Conservation (phyloP, 345 rosid genomes). For the Boechera stricta region DNA sequence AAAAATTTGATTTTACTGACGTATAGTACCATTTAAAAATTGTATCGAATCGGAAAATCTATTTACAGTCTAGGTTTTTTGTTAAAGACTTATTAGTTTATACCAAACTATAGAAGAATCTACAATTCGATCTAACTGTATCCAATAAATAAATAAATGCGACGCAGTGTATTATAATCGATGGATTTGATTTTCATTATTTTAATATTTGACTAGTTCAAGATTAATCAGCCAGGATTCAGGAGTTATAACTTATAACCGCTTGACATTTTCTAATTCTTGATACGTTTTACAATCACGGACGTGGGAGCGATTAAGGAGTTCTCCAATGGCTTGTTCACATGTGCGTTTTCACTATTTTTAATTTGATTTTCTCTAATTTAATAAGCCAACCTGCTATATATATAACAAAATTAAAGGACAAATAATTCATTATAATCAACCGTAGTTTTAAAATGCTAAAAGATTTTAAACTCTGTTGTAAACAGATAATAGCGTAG, state of each 20-base stretch:
- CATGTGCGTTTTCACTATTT: conserved; percentile 13
- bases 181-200: conserved; percentile 12
- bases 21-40: neutral
- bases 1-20: neutral
- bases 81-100: neutral
- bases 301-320: conserved; percentile 39
- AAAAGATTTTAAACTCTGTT: conserved; percentile 5
- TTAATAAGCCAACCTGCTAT: conserved; percentile 2
- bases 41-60: neutral
- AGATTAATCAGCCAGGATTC: conserved; percentile 21
- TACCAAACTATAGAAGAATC: neutral
- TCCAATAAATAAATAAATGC: neutral
- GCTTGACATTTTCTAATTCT: conserved; percentile 41
- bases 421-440: neutral
- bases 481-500: conserved; percentile 36
- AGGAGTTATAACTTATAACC: conserved; percentile 26
- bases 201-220: conserved; percentile 35
- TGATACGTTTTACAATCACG: neutral
- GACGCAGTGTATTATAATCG: neutral
- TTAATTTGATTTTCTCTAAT: neutral
- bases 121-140: neutral
- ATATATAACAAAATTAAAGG: neutral
- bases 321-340: conserved; percentile 22
- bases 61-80: neutral
- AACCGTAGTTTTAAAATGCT: conserved; percentile 20